Conservation (phyloP, 2,329 filamentous ascomycete genomes). For the Rhynchosporium agropyri region DNA sequence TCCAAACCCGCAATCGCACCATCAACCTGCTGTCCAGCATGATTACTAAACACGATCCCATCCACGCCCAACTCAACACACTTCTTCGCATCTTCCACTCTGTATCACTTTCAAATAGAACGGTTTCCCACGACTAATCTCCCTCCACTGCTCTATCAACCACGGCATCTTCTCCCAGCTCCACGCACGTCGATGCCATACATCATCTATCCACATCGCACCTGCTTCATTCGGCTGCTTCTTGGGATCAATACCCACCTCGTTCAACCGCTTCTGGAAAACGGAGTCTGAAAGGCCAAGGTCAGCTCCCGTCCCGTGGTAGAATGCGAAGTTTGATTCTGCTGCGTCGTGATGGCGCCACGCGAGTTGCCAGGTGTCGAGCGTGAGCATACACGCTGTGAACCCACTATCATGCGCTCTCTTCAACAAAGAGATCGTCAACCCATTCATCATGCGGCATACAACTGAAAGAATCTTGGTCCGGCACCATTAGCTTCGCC, state of each 20-base stretch:
- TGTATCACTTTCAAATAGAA: slow-evolving; percentile 67
- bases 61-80: slow-evolving; percentile 60
- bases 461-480: slow-evolving; percentile 64
- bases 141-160: slow-evolving; percentile 62
- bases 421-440: slow-evolving; percentile 58
- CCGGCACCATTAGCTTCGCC: slow-evolving; percentile 55
- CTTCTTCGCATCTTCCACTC: slow-evolving; percentile 58
- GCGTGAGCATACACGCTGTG: slow-evolving; percentile 60
- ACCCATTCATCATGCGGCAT: slow-evolving; percentile 62
- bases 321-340: slow-evolving; percentile 63
- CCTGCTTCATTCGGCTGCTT: slow-evolving; percentile 56
- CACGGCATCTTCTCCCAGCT: slow-evolving; percentile 66
- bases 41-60: slow-evolving; percentile 63
- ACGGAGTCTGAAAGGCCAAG: slow-evolving; percentile 61
- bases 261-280: slow-evolving; percentile 55
- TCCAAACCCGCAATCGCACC: slow-evolving; percentile 59
- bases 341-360: slow-evolving; percentile 62
- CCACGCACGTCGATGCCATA: slow-evolving; percentile 65
- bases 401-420: slow-evolving; percentile 58
- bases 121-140: slow-evolving; percentile 58
- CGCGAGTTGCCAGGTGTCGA: slow-evolving; percentile 65
- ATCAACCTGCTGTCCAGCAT: slow-evolving; percentile 54
- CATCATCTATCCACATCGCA: slow-evolving; percentile 63
- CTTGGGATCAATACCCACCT: slow-evolving; percentile 55
- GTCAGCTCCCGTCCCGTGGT: slow-evolving; percentile 60